Evolutionary conservation across 768 basidiomycete genomes (phyloP), one percentile per base, ranked within the genome.

Genomic region (Hericium alpestre): DNA sequence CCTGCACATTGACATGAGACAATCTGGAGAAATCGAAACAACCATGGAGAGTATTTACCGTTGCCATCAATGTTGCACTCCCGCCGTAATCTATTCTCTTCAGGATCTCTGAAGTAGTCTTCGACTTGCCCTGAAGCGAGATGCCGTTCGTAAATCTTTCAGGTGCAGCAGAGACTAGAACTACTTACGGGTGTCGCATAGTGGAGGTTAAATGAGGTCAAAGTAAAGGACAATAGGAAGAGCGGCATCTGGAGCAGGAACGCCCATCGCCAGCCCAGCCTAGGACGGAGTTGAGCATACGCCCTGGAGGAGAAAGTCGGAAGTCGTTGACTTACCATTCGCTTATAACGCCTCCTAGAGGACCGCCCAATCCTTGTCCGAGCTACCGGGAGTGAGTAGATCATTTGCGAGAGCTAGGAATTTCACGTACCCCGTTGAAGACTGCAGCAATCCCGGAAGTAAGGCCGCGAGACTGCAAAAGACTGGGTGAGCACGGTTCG

Each of bases 71-170:
- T 5, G 80, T 76, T 18, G 79, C 63, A 59, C 80, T 86, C 1
- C 90, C 90, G n/a, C 79, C 79, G 65, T 88, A 91, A 68, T 91
- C 89, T 48, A 90, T 86, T 38, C 88, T 78, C 66, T 81, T 86
- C 39, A 90, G 65, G 4, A 87, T 74, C 37, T 90, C 85, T 56
- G 73, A 80, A 1, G 85, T 67, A 48, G 78, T 82, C 67, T 79
- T 84, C 6, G 84, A 78, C 58, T 79, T 80, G 2, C 87, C 87
- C 87, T 89, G 65, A 4, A 54, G 38, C 20, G 27, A 32, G 9
- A 32, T 61, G 55, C 38, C 9, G 27, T 53, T 43, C 13, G 11
- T 38, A 38, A 40, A 49, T 2, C 12, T 5, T 10, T 38, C 8
- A 16, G 6, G 32, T 32, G 32, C 32, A 32, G 32, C 27, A 54